phyloP scores from a whole-genome alignment of 2,329 filamentous ascomycete species.

The Penicillium frequentans region DNA sequence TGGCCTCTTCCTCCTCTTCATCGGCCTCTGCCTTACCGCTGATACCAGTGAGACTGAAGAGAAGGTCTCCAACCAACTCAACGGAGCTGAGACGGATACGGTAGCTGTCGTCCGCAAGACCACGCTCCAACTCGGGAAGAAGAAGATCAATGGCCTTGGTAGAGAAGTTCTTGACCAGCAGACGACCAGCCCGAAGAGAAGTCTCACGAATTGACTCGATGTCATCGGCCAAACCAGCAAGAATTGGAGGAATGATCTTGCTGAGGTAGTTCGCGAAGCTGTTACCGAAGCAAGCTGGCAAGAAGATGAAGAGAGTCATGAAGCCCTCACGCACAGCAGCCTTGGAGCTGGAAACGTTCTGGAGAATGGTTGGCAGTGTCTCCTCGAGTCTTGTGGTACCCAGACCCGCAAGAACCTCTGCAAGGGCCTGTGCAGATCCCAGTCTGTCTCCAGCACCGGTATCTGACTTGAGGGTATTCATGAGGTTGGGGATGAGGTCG shows the following conservation, averaged over 20 bases:
- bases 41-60: conserved; percentile 97
- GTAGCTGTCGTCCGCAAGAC: conserved; percentile 95
- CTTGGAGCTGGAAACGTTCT: conserved; percentile 92
- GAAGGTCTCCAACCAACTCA: conserved; percentile 90
- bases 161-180: conserved; percentile 98
- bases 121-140: conserved; percentile 90
- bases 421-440: conserved; percentile 93
- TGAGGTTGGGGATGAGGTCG: conserved; percentile 94
- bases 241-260: conserved; percentile 92
- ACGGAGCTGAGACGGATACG: conserved; percentile 98
- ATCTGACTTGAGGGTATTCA: conserved; percentile 96
- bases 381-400: conserved; percentile 92
- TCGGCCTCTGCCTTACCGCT: conserved; percentile 76
- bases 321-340: conserved; percentile 92
- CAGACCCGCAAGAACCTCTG: conserved; percentile 91
- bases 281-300: conserved; percentile 98
- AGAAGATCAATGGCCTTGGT: conserved; percentile 91
- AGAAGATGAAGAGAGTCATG: conserved; percentile 99
- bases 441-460: conserved; percentile 94
- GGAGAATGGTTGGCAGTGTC: conserved; percentile 90
- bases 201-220: conserved; percentile 96
- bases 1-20: conserved; percentile 72
- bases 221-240: conserved; percentile 92
- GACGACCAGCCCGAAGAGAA: conserved; percentile 86
- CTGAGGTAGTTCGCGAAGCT: conserved; percentile 95